A percentile compares a stretch with the other conserved stretches of the same genome.
phyloP scores from a whole-genome alignment of 139 green algal species.

The Chlamydomonas eustigma region DNA sequence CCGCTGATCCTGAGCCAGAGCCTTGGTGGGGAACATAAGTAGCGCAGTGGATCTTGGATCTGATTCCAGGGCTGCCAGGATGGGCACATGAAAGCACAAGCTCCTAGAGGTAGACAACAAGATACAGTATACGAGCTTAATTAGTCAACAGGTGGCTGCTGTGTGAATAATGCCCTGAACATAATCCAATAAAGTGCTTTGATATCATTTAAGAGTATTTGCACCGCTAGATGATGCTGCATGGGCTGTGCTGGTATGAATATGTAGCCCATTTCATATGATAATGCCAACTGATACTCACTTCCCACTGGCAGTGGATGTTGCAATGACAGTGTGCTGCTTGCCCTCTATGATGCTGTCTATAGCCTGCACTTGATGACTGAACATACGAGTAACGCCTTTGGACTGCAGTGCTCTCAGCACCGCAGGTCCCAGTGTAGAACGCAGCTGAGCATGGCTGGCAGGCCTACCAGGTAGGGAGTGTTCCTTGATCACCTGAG shows the following conservation, averaged over 20 bases:
- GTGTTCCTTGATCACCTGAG: conserved; percentile 64
- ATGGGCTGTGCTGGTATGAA: too few relatives aligned
- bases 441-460: conserved; percentile 13
- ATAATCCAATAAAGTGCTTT: too few relatives aligned
- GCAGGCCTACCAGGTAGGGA: conserved; percentile 45
- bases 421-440: conserved; percentile 38
- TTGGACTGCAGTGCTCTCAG: conserved; percentile 34
- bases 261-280: background rate
- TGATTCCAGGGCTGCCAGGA: conserved; percentile 46
- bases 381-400: background rate
- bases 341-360: conserved; percentile 38
- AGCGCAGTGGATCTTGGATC: conserved; percentile 60
- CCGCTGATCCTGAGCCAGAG: conserved; percentile 81
- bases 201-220: too few relatives aligned
- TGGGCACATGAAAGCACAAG: conserved; percentile 19
- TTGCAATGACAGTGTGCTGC: conserved; percentile 77
- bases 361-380: conserved; percentile 44
- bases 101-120: background rate
- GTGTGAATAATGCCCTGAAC: too few relatives aligned
- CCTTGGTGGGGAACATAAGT: conserved; percentile 96
- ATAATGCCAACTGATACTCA: too few relatives aligned
- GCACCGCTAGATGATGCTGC: background rate
- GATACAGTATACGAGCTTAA: background rate
- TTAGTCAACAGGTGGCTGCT: background rate
- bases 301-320: conserved; percentile 90